phyloP scores from a whole-genome alignment of 169 alveolate species.

The Plasmodium gallinaceum region DNA sequence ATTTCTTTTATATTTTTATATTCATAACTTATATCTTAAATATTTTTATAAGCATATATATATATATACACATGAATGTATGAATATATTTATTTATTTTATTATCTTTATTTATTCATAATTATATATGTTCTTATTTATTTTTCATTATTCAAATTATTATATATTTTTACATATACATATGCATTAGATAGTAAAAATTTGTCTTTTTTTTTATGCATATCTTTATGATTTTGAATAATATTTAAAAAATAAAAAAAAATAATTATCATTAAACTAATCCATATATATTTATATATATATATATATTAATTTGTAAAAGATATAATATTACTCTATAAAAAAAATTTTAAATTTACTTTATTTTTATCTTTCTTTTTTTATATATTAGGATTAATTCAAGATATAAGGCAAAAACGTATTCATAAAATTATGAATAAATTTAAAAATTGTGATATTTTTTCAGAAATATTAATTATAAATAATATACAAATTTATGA shows the following conservation, averaged over 20 bases:
- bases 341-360: too few relatives aligned
- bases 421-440: constrained; percentile 71
- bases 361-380: neutral
- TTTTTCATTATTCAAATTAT: too few relatives aligned
- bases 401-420: constrained; percentile 70
- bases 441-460: constrained; percentile 40
- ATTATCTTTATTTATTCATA: too few relatives aligned
- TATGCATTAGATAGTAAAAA: too few relatives aligned
- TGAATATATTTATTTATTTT: neutral
- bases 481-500: constrained; percentile 74
- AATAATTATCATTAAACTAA: neutral
- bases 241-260: neutral
- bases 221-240: too few relatives aligned
- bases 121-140: too few relatives aligned
- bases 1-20: too few relatives aligned
- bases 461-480: constrained; percentile 55
- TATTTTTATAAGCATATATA: too few relatives aligned
- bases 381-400: constrained; percentile 39
- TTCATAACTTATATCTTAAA: too few relatives aligned
- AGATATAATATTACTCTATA: neutral
- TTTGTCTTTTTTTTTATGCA: too few relatives aligned
- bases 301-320: neutral
- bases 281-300: neutral
- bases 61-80: neutral
- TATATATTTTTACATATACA: too few relatives aligned